Base-by-base conservation (phyloP, 192 early-diverging fungal genomes). In the Gamsiella multidivaricata region DNA sequence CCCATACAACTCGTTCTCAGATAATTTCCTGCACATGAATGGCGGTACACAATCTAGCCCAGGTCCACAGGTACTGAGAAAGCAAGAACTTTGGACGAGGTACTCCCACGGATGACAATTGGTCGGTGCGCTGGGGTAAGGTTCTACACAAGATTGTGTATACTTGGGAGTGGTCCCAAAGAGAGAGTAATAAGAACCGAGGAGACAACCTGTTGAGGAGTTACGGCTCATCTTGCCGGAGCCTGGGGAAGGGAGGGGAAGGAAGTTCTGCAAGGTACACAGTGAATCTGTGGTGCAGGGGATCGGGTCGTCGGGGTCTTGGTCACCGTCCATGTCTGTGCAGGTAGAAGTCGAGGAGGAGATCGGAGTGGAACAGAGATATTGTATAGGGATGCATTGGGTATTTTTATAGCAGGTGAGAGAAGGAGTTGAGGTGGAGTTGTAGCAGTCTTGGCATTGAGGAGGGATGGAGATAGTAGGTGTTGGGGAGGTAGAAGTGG, bases 341-440 rank as follows among this genome's bases (percentile, higher is more conserved):
- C 52, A 61, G 34, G 61, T 20, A 52, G 34, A 7, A 32, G 36
- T 18, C 12, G 43, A 31, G 25, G 42, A 2, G 43, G 39, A 26
- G 52, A 26, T 66, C 49, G n/a, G n/a, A n/a, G n/a, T n/a, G n/a
- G n/a, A n/a, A 39, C 72, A 75, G 31, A 75, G 64, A 6, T 54
- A 49, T 6, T 12, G 5, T 25, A 53, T 10, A 0, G 72, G 72
- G n/a, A 75, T 43, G 33, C 72, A 75, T 23, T 65, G 72, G 4
- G 72, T 75, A 57, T 67, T 61, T 36, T 66, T 57, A 51, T 51
- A 67, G 42, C 72, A 75, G 32, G 51, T 61, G 61, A 64, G 55
- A n/a, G 17, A 28, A 26, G 23, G 39, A 26, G 57, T 66, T 32
- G 53, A 61, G 51, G 45, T 54, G 31, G 47, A 36, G 29, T 42